Conservation (phyloP, 129 eudicot species). For the Flaveria sonorensis region DNA sequence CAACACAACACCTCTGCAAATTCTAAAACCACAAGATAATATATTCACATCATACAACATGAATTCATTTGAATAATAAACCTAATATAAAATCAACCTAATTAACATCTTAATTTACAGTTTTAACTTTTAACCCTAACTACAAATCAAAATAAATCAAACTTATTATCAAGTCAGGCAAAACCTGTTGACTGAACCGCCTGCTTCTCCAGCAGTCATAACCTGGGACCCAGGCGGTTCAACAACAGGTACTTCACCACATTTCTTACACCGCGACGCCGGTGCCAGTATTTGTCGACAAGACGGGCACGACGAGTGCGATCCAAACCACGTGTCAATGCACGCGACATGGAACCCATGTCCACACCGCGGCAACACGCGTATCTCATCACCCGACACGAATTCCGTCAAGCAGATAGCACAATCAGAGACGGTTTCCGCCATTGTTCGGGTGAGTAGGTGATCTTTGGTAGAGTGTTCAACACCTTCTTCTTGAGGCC, state of each 20-base stretch:
- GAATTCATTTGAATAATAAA: neutral
- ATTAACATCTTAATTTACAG: neutral
- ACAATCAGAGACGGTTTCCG: conserved; percentile 55
- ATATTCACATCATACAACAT: neutral
- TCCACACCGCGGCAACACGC: conserved; percentile 74
- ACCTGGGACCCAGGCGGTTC: neutral
- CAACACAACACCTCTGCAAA: conserved; percentile 1
- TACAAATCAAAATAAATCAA: neutral
- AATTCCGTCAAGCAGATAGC: conserved; percentile 76
- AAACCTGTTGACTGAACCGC: conserved; percentile 28
- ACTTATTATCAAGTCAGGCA: neutral
- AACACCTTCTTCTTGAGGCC: conserved; percentile 73
- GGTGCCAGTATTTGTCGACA: conserved; percentile 64
- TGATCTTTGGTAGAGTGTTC: conserved; percentile 55
- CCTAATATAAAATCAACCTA: neutral
- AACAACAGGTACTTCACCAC: conserved; percentile 54
- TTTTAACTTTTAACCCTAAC: conserved; percentile 31
- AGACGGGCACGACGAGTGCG: conserved; percentile 82
- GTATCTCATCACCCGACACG: conserved; percentile 57
- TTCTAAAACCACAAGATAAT: conserved; percentile 16
- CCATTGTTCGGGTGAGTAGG: conserved; percentile 41
- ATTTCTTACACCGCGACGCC: conserved; percentile 53
- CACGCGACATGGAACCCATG: conserved; percentile 71
- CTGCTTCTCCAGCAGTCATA: conserved; percentile 11
- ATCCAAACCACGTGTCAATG: conserved; percentile 81